Percentiles rank a stretch among this genome's conserved stretches.
Evolutionary conservation across 805 yeast genomes (phyloP).

Genomic region (Lachancea quebecensis): DNA sequence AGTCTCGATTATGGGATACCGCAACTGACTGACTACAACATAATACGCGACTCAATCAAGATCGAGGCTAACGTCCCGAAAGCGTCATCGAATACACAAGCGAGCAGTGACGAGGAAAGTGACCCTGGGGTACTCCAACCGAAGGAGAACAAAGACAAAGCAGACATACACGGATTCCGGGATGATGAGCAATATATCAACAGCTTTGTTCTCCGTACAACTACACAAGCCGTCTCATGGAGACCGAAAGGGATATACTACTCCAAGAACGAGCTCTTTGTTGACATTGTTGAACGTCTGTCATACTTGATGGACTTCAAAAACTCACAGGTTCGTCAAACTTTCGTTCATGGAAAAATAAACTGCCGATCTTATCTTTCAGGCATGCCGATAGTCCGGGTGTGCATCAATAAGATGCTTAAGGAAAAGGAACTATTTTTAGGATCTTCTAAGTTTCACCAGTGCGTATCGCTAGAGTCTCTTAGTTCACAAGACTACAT

Average conservation of each 20-base stretch:
- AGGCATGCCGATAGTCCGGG: slow-evolving; percentile 81
- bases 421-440: slow-evolving; percentile 38
- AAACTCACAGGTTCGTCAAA: slow-evolving; percentile 52
- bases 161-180: slow-evolving; percentile 1
- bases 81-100: slow-evolving; percentile 23
- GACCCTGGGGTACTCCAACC: slow-evolving; percentile 11
- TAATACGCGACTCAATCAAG: slow-evolving; percentile 72
- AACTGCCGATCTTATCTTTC: slow-evolving; percentile 69
- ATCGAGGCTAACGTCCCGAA: slow-evolving; percentile 41
- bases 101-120: slow-evolving; percentile 5
- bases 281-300: slow-evolving; percentile 74
- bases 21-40: slow-evolving; percentile 73
- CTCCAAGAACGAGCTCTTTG: slow-evolving; percentile 81
- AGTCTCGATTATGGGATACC: slow-evolving; percentile 86
- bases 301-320: slow-evolving; percentile 60
- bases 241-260: slow-evolving; percentile 86
- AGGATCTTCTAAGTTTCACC: slow-evolving; percentile 75
- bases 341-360: slow-evolving; percentile 66
- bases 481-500: slow-evolving; percentile 46
- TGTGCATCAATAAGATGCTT: slow-evolving; percentile 67
- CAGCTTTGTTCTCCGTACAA: slow-evolving; percentile 66
- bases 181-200: slow-evolving; percentile 41
- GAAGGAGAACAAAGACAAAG: slow-evolving; percentile 3
- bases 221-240: slow-evolving; percentile 81
- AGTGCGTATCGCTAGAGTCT: slow-evolving; percentile 71